Evolutionary conservation across 306 rosid species (phyloP).

Genomic region (Sindora glabra): DNA sequence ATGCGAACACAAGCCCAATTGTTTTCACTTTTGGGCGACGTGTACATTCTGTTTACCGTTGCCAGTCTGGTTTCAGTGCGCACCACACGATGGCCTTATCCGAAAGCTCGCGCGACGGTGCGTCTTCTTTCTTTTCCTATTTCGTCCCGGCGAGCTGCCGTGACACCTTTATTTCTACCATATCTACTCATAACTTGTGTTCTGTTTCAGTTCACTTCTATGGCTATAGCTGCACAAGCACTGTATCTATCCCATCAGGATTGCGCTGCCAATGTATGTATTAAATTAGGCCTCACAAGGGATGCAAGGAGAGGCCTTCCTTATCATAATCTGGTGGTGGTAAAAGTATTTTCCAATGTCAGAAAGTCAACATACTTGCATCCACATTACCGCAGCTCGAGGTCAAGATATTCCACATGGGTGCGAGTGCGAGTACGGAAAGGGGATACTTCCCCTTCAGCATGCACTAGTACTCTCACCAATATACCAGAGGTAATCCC

Average conservation of each 20-base stretch:
- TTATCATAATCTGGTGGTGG: constrained; percentile 17
- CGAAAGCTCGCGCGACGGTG: constrained; percentile 4
- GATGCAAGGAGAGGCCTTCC: constrained; percentile 29
- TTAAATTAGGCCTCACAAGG: constrained; percentile 22
- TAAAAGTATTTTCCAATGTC: constrained; percentile 29
- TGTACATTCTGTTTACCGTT: constrained; percentile 10
- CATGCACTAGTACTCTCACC: background rate
- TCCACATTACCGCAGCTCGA: constrained; percentile 13
- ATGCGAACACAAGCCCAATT: too few species aligned
- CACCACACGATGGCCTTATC: constrained; percentile 50
- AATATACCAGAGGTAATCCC: constrained; percentile 35
- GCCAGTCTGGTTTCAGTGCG: constrained; percentile 32
- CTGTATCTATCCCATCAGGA: constrained; percentile 23
- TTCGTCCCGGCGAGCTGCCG: background rate
- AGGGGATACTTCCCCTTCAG: constrained; percentile 18
- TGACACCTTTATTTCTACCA: background rate
- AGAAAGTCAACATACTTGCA: constrained; percentile 27
- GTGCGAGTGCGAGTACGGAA: constrained; percentile 16
- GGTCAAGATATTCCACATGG: constrained; percentile 24
- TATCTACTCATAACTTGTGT: background rate
- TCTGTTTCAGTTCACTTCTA: background rate
- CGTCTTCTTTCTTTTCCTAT: background rate
- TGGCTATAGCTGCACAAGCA: constrained; percentile 37
- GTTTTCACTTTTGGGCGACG: constrained; percentile 7
- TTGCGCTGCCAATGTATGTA: constrained; percentile 13